Conservation (phyloP, 495 filamentous ascomycete genomes). For the Annulohypoxylon moriforme region DNA sequence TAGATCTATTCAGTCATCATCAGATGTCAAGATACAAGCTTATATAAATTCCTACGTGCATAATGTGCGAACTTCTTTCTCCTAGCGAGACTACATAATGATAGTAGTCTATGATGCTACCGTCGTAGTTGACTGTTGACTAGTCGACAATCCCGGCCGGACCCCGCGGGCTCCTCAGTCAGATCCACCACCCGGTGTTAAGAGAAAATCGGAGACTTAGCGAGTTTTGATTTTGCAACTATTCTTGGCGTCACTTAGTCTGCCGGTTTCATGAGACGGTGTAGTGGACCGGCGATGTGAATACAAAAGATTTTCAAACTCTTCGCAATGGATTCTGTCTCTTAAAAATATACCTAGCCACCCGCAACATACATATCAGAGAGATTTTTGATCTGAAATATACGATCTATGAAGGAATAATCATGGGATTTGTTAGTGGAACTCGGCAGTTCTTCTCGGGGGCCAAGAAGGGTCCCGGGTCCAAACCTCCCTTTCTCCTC, state of each 20-base stretch:
- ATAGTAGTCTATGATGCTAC: conserved; percentile 19
- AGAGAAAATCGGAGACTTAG: neutral
- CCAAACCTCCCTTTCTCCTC: conserved; percentile 64
- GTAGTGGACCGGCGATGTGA: neutral
- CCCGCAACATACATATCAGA: no score
- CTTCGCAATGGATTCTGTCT: neutral
- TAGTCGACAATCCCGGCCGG: conserved; percentile 4
- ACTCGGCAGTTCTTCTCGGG: conserved; percentile 50
- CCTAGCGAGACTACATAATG: neutral
- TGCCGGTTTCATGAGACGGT: neutral
- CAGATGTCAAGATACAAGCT: neutral
- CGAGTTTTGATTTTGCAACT: neutral
- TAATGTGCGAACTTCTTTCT: neutral
- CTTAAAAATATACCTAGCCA: no score
- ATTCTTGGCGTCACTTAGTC: conserved; percentile 4
- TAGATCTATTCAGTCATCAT: neutral
- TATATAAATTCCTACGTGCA: no score
- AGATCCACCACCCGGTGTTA: neutral
- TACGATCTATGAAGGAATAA: neutral
- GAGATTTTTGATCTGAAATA: no score
- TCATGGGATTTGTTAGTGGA: conserved; percentile 37
- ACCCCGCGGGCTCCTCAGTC: conserved; percentile 31
- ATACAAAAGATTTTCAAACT: neutral
- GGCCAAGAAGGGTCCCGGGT: conserved; percentile 58
- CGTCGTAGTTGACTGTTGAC: neutral